phyloP scores from a whole-genome alignment of 495 filamentous ascomycete genomes.

The Amphirosellinia nigrospora region DNA sequence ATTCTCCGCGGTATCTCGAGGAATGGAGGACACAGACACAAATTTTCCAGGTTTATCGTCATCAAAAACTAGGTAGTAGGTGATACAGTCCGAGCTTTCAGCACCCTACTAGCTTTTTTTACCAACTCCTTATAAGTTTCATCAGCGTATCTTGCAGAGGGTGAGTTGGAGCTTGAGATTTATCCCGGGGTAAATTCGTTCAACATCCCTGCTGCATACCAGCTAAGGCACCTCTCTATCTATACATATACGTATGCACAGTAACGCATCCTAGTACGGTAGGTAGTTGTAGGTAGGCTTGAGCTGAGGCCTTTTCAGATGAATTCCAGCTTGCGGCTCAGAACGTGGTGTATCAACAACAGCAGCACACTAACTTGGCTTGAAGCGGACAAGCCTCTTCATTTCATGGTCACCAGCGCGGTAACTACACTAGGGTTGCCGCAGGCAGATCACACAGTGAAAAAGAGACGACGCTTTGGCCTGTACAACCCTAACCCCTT shows the following conservation, averaged over 20 bases:
- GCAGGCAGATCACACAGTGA: not conserved
- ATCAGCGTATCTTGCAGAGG: not conserved
- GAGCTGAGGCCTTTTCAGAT: conserved; percentile 7
- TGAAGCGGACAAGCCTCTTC: not conserved
- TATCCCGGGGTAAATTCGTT: not conserved
- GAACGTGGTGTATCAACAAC: not conserved
- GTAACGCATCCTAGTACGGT: conserved; percentile 4
- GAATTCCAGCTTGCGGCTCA: conserved; percentile 1
- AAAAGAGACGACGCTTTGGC: conserved; percentile 1
- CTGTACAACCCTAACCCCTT: conserved; percentile 16
- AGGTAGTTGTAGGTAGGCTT: not conserved
- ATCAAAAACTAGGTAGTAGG: not conserved
- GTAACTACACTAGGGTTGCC: not conserved
- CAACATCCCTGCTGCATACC: not conserved
- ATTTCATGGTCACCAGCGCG: not conserved
- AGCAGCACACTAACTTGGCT: not conserved
- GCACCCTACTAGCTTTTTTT: not conserved
- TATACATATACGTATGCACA: not conserved
- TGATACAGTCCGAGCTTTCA: not conserved
- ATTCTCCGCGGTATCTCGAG: too few species aligned
- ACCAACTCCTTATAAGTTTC: not conserved
- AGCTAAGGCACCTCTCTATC: too few species aligned
- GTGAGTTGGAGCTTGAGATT: conserved; percentile 3
- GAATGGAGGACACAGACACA: too few species aligned
- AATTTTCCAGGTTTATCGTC: not conserved